These are phyloP conservation scores for Gossypium sturtianum DNA, from an alignment of 345 rosid genomes.

Conservation along the genomic window DNA sequence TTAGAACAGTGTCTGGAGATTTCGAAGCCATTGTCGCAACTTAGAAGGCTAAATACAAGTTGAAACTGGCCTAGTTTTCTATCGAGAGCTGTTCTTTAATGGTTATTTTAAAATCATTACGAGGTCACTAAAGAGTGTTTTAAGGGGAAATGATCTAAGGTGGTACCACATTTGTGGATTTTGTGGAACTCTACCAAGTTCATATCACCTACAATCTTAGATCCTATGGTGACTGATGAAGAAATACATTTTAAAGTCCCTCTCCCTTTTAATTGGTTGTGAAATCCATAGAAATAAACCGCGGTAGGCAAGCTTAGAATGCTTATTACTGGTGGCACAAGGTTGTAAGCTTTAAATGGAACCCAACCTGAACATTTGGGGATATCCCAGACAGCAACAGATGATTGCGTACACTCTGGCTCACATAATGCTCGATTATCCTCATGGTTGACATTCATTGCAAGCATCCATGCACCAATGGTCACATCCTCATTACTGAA, in stretches of 20 bases:
- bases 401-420: slow-evolving; percentile 60
- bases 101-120: background rate
- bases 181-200: background rate
- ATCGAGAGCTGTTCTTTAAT: background rate
- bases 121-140: background rate
- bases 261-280: background rate
- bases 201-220: background rate
- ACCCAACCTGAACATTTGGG: slow-evolving; percentile 90
- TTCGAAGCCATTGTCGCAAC: background rate
- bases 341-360: background rate
- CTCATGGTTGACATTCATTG: slow-evolving; percentile 94
- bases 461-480: slow-evolving; percentile 96
- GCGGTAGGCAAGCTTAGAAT: background rate
- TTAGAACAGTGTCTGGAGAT: slow-evolving; percentile 3
- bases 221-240: background rate
- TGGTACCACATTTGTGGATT: background rate
- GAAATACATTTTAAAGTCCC: background rate
- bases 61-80: background rate
- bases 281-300: background rate
- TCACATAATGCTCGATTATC: slow-evolving; percentile 55
- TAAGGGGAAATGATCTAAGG: background rate
- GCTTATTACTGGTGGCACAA: background rate
- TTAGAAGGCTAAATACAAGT: background rate
- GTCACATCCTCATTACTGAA: slow-evolving; percentile 96
- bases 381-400: slow-evolving; percentile 88